Evolutionary conservation across 2,329 filamentous ascomycete species (phyloP).

Genomic region (Fusarium pseudograminearum): DNA sequence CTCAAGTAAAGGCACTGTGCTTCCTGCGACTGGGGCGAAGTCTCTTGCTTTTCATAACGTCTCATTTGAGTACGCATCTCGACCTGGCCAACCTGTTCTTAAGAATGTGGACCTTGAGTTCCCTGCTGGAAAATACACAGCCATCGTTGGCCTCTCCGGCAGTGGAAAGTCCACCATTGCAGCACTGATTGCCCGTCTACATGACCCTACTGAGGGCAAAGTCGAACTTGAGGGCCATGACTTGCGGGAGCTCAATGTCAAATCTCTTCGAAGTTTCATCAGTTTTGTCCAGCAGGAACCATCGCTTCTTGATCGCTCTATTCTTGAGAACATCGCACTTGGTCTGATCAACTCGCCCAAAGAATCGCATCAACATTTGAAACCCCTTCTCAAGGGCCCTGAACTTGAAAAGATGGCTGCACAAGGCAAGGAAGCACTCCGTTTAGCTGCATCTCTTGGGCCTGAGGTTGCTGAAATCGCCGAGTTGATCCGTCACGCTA

Average conservation of each 20-base stretch:
- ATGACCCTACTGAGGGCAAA: constrained; percentile 63
- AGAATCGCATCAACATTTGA: constrained; percentile 55
- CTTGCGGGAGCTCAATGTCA: constrained; percentile 61
- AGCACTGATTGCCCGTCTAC: constrained; percentile 66
- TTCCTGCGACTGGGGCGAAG: constrained; percentile 56
- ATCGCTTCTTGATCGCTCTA: constrained; percentile 58
- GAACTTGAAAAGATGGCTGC: constrained; percentile 63
- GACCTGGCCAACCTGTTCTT: constrained; percentile 57
- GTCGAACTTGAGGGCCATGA: constrained; percentile 61
- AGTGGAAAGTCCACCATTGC: constrained; percentile 69
- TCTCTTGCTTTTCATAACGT: constrained; percentile 53
- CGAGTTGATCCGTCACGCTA: constrained; percentile 62
- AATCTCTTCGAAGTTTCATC: constrained; percentile 55
- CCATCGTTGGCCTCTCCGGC: constrained; percentile 68
- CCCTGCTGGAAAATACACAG: constrained; percentile 62
- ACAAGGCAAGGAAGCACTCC: constrained; percentile 62
- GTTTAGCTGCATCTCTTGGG: constrained; percentile 58
- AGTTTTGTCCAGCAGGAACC: constrained; percentile 60
- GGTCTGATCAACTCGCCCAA: constrained; percentile 53
- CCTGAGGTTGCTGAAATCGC: constrained; percentile 60
- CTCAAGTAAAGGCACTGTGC: constrained; percentile 54
- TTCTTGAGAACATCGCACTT: constrained; percentile 65
- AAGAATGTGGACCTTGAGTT: constrained; percentile 59
- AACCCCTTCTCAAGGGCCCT: constrained; percentile 60
- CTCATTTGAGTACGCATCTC: constrained; percentile 59